phyloP scores from a whole-genome alignment of 2,329 filamentous ascomycete genomes.

The Ceratocystis destructans region DNA sequence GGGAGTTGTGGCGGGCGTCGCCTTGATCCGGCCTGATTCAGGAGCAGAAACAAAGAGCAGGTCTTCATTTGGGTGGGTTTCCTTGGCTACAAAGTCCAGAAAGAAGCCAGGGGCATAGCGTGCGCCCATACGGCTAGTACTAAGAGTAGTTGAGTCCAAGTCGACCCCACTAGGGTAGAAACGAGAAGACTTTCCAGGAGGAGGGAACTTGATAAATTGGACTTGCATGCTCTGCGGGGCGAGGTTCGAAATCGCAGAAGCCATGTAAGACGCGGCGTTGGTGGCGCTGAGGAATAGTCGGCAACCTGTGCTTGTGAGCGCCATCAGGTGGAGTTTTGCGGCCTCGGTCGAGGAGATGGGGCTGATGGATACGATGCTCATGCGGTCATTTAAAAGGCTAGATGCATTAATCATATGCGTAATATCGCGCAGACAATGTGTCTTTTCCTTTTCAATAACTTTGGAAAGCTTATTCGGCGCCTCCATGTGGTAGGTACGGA shows the following conservation, averaged over 20 bases:
- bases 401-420: slow-evolving; percentile 73
- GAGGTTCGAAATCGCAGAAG: slow-evolving; percentile 44
- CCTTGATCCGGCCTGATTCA: slow-evolving; percentile 73
- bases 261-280: slow-evolving; percentile 54
- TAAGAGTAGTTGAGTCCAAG: slow-evolving; percentile 36
- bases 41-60: slow-evolving; percentile 72
- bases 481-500: slow-evolving; percentile 82
- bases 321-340: slow-evolving; percentile 74
- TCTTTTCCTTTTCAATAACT: slow-evolving; percentile 52
- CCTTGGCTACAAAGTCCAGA: slow-evolving; percentile 62
- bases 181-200: slow-evolving; percentile 32
- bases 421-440: slow-evolving; percentile 54
- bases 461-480: slow-evolving; percentile 44
- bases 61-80: slow-evolving; percentile 46
- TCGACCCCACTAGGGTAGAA: slow-evolving; percentile 32
- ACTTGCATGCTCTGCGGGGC: slow-evolving; percentile 92
- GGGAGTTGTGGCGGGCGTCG: slow-evolving; percentile 38
- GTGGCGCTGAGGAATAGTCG: slow-evolving; percentile 87
- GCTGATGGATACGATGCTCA: slow-evolving; percentile 70
- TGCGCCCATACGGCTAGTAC: slow-evolving; percentile 37
- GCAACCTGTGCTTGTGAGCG: slow-evolving; percentile 78
- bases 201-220: slow-evolving; percentile 92
- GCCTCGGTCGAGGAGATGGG: slow-evolving; percentile 70
- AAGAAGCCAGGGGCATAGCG: slow-evolving; percentile 82
- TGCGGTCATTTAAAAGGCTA: slow-evolving; percentile 52